Conservation (phyloP, 441 rosid genomes). For the Brassica hybrid region DNA sequence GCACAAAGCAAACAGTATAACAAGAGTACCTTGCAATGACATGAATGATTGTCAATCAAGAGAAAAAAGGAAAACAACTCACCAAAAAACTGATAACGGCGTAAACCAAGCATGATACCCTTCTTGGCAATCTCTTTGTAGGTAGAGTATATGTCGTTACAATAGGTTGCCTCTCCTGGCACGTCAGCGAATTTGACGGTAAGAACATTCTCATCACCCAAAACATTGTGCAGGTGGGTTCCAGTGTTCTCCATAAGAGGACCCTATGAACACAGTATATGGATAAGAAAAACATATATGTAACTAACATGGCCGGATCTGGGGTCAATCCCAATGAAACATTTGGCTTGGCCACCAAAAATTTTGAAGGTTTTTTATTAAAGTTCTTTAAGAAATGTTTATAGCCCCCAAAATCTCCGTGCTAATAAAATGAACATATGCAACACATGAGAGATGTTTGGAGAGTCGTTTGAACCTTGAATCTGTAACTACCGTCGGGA, state of each 20-base stretch:
- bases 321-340: no score
- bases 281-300: neutral
- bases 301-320: neutral
- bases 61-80: slow-evolving; percentile 26
- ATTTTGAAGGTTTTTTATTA: no score
- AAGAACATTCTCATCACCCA: slow-evolving; percentile 86
- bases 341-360: no score
- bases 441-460: neutral
- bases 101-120: slow-evolving; percentile 72
- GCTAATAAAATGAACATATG: no score
- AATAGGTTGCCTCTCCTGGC: neutral
- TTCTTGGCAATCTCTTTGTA: slow-evolving; percentile 52
- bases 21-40: neutral
- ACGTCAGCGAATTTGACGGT: slow-evolving; percentile 59
- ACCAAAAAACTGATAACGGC: slow-evolving; percentile 77
- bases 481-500: slow-evolving; percentile 8
- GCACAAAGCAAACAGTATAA: no score
- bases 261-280: slow-evolving; percentile 51
- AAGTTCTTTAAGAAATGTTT: no score
- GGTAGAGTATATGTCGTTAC: slow-evolving; percentile 7
- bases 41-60: neutral
- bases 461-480: neutral
- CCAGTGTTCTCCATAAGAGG: slow-evolving; percentile 50
- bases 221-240: slow-evolving; percentile 65
- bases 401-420: no score